Conservation (phyloP, 345 rosid genomes). For the Noccaea caerulescens region DNA sequence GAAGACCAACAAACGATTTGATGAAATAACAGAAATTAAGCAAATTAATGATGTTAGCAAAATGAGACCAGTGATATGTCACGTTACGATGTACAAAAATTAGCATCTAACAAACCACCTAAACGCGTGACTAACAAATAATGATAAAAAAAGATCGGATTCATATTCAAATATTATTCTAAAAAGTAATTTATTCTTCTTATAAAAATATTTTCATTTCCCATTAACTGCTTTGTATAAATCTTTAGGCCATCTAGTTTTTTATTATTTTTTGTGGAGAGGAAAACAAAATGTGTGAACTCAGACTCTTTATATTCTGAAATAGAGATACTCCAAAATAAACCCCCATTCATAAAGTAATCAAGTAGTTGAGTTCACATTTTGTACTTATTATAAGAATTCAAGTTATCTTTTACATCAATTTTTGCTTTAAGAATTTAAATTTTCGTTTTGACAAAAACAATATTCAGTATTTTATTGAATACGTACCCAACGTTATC, state of each 20-base stretch:
- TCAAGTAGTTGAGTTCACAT: neutral
- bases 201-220: neutral
- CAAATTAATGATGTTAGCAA: neutral
- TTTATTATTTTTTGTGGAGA: neutral
- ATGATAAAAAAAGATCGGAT: neutral
- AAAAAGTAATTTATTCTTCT: neutral
- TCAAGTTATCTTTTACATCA: neutral
- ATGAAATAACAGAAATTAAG: neutral
- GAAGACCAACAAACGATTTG: neutral
- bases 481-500: no score
- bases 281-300: conserved; percentile 25
- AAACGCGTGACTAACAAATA: conserved; percentile 3
- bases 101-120: neutral
- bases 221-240: neutral
- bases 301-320: neutral
- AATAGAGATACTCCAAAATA: conserved; percentile 6
- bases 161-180: neutral
- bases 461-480: no score
- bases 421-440: neutral
- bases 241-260: conserved; percentile 8
- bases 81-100: conserved; percentile 16
- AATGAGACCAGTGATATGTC: conserved; percentile 22
- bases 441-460: neutral
- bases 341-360: neutral
- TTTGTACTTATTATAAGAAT: neutral